phyloP scores from a whole-genome alignment of 1,139 yeast genomes.

The Geotrichum aggregatum region DNA sequence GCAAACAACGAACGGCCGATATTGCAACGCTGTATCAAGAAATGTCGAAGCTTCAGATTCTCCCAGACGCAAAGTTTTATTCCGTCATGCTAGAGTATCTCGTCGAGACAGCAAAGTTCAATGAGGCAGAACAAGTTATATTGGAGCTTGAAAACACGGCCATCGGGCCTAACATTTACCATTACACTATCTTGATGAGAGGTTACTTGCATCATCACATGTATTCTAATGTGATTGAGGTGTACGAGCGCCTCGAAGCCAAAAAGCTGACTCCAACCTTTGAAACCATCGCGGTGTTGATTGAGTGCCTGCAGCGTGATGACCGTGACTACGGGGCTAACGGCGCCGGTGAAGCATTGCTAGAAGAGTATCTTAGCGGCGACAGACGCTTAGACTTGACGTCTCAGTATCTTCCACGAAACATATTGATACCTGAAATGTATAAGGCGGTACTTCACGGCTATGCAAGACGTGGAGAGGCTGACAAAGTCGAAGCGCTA shows the following conservation, averaged over 20 bases:
- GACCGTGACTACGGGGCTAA: constrained; percentile 9
- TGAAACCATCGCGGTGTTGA: constrained; percentile 24
- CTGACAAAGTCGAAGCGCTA: not conserved
- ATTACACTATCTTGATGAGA: constrained; percentile 32
- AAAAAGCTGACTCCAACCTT: constrained; percentile 28
- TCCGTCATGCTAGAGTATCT: constrained; percentile 29
- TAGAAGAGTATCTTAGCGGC: constrained; percentile 23
- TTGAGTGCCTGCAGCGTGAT: constrained; percentile 14
- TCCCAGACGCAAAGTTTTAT: constrained; percentile 31
- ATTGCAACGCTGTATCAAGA: constrained; percentile 14
- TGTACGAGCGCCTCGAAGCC: constrained; percentile 26
- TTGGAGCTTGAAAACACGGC: constrained; percentile 23
- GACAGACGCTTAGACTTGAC: constrained; percentile 28
- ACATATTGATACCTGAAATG: constrained; percentile 28
- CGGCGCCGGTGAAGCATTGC: constrained; percentile 17
- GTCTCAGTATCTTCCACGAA: constrained; percentile 29
- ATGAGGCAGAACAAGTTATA: constrained; percentile 26
- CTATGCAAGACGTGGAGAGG: constrained; percentile 8
- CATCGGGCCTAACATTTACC: constrained; percentile 27
- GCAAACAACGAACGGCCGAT: constrained; percentile 17
- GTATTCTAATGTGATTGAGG: constrained; percentile 21
- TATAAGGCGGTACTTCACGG: constrained; percentile 19
- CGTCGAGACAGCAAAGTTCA: constrained; percentile 21
- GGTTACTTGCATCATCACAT: constrained; percentile 21
- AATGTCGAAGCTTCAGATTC: constrained; percentile 20